phyloP scores from a whole-genome alignment of 495 filamentous ascomycete genomes.

The Penicillium coffeae region DNA sequence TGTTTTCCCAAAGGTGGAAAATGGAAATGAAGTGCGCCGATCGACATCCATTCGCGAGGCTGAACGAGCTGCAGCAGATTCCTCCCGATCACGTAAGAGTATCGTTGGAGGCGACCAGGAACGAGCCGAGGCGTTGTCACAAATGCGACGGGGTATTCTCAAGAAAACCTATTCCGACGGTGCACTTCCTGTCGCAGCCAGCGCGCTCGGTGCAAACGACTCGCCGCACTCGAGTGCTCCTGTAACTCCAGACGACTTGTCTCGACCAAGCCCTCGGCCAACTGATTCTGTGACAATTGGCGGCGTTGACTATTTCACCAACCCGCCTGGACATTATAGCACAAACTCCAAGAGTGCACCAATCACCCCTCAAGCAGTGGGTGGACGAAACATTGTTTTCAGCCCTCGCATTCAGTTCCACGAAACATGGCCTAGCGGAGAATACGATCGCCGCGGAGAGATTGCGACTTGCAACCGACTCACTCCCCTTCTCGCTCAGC shows the following conservation, averaged over 20 bases:
- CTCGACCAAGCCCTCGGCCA: constrained; percentile 52
- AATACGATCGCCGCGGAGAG: constrained; percentile 95
- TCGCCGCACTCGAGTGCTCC: constrained; percentile 79
- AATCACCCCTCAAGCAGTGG: constrained; percentile 62
- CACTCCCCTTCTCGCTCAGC: constrained; percentile 94
- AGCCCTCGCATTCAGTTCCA: constrained; percentile 92
- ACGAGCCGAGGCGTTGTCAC: constrained; percentile 83
- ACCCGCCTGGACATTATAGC: constrained; percentile 56
- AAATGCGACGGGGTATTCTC: constrained; percentile 88
- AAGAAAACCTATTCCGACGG: constrained; percentile 68
- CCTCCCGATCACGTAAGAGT: constrained; percentile 66
- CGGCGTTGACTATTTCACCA: constrained; percentile 82
- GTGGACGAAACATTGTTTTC: constrained; percentile 76
- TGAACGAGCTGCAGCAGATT: constrained; percentile 54
- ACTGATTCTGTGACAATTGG: constrained; percentile 67
- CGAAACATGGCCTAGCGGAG: constrained; percentile 90
- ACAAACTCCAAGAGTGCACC: constrained; percentile 70
- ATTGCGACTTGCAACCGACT: constrained; percentile 97
- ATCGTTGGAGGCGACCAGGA: constrained; percentile 89
- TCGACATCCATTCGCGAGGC: constrained; percentile 39
- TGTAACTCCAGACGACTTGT: constrained; percentile 74
- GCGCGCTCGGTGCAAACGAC: constrained; percentile 59
- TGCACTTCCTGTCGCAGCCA: constrained; percentile 63
- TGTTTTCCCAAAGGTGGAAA: constrained; percentile 84
- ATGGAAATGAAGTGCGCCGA: constrained; percentile 30